phyloP scores from a whole-genome alignment of 257 asterid genomes.

The Salvia splendens region DNA sequence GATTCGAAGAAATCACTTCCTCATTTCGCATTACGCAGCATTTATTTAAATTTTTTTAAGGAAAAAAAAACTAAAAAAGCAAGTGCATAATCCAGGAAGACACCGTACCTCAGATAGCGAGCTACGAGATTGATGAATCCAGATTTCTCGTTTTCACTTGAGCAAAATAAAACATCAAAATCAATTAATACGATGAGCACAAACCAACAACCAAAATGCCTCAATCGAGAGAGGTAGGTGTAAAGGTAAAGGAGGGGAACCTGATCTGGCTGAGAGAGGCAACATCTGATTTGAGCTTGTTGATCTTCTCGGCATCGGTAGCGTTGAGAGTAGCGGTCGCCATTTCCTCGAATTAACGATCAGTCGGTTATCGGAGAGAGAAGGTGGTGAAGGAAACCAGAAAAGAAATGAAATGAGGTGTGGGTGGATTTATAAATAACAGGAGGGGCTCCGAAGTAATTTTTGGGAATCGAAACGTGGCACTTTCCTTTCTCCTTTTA shows the following conservation, averaged over 20 bases:
- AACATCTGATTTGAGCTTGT: slow-evolving; percentile 64
- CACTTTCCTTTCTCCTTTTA: neutral
- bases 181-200: slow-evolving; percentile 29
- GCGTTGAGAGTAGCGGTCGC: slow-evolving; percentile 44
- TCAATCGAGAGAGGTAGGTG: neutral
- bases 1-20: neutral
- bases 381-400: neutral
- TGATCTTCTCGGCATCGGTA: slow-evolving; percentile 65
- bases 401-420: neutral
- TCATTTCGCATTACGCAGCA: slow-evolving; percentile 24
- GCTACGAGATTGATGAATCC: slow-evolving; percentile 73
- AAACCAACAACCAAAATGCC: neutral
- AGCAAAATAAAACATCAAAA: neutral
- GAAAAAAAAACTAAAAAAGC: neutral
- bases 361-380: slow-evolving; percentile 8
- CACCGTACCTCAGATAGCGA: slow-evolving; percentile 82
- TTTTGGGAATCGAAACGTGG: slow-evolving; percentile 28
- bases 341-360: slow-evolving; percentile 23
- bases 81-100: slow-evolving; percentile 11
- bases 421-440: slow-evolving; percentile 22
- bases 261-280: slow-evolving; percentile 78
- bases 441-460: neutral
- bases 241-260: slow-evolving; percentile 19
- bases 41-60: neutral
- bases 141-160: slow-evolving; percentile 87